Conservation (phyloP, 257 asterid species). For the Plectranthus barbatus region DNA sequence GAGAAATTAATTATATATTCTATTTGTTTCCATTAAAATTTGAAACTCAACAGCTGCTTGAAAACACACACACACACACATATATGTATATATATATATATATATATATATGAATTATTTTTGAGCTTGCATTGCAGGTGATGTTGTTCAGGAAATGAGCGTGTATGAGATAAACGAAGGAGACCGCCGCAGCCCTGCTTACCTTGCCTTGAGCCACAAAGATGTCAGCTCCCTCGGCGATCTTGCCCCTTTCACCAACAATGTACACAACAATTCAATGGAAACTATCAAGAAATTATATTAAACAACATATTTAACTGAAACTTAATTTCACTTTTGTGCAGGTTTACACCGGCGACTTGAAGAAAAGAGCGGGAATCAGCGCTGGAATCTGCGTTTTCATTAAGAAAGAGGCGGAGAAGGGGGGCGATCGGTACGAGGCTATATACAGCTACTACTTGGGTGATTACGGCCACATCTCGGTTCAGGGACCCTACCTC, state of each 20-base stretch:
- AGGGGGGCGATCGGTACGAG: background rate
- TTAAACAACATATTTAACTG: too few species aligned
- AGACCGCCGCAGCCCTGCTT: background rate
- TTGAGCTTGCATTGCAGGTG: too few species aligned
- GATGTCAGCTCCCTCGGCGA: background rate
- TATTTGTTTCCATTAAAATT: too few species aligned
- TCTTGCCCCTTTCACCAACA: background rate
- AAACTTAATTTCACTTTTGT: too few species aligned
- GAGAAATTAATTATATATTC: too few species aligned
- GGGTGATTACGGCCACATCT: background rate
- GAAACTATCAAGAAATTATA: too few species aligned
- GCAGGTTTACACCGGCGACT: background rate
- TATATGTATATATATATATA: too few species aligned
- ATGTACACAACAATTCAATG: background rate
- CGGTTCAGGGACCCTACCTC: background rate
- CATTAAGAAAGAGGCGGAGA: background rate
- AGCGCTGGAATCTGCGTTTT: background rate
- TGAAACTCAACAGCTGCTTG: too few species aligned
- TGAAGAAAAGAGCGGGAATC: background rate
- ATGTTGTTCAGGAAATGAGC: background rate
- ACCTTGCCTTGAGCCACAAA: background rate
- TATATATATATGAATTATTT: too few species aligned
- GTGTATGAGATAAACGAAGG: background rate
- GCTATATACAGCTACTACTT: background rate
- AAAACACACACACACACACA: too few species aligned